Base-by-base conservation (phyloP, 2,329 filamentous ascomycete species). In the Exophiala bonariae region DNA sequence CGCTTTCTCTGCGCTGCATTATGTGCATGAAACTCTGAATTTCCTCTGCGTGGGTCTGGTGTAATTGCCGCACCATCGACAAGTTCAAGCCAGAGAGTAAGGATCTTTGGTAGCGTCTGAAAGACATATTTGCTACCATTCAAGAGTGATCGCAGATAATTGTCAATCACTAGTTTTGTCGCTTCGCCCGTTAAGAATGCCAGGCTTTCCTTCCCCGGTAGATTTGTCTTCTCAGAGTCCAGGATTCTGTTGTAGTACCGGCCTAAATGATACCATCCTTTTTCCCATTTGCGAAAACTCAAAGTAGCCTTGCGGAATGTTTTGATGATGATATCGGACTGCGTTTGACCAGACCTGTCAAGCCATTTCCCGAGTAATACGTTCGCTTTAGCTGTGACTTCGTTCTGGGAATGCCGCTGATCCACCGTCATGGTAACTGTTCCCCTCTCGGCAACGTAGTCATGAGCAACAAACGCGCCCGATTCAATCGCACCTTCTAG, bases 161-260 rank as follows among this genome's bases (percentile, higher is more conserved):
- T 96, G 61, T 96, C 90, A 55, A 97, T 88, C 28, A 99, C 88
- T 13, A 96, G 78, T 62, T 91, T 90, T 2, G 89, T 84, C 16
- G 85, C 82, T 64, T 96, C 91, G 31, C 93, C 95, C 9, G 81
- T 87, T 45, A 93, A 70, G 59, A 83, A 90, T 49, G 80, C 76
- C 44, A 90, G 85, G 33, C 80, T 84, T 66, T 96, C 90, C 54
- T 91, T 90, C 20, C 85, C 81, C 14, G 81, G 75, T 30, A 86
- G 83, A 42, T 95, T 80, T 2, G 79, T 74, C 66, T 89, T 91
- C 65, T 97, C 90, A 0, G 89, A 88, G 60, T 97, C 92, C 3
- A 96, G 74, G 3, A 97, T 80, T 67, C 96, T 99, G 66, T 96
- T 95, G 77, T 99, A 99, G 68, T 97, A 90, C 37, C 92, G 89